Evolutionary conservation across 108 stramenopile species (phyloP), one percentile per base, ranked within the genome.

Genomic region (Pinguiococcus pyrenoidosus): DNA sequence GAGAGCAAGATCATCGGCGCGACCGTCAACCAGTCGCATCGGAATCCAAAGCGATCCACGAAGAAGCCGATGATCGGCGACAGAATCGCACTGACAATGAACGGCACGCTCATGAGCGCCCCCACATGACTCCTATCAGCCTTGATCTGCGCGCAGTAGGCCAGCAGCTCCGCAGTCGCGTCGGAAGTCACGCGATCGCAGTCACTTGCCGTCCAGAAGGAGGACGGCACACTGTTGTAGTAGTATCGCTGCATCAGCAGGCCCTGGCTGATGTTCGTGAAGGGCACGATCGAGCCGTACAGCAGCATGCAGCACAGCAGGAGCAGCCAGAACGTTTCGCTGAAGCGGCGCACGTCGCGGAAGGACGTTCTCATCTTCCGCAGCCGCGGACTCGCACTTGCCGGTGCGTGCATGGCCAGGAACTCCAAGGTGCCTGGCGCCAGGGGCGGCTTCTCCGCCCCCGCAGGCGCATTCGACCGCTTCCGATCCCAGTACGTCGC

Each of bases 211-310:
- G 29, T 30, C 22, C 30, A 21, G 34, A 49, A 49, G 18, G 28
- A 49, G 34, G 34, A 35, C 1, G 13, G 8, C 8, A 49, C 9
- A 7, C 17, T 12, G 9, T 32, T 12, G 34, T 4, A 10, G 34
- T 4, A 10, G 20, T 4, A 12, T 22, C 13, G 23, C 4, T 24
- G 30, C 34, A 49, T 32, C 20, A n/a, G 48, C 28, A 36, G 18
- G 46, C 14, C 29, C 30, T 46, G 22, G 2, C 26, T 10, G 10
- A 46, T 32, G 46, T 46, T 26, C 13, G 17, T 48, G 46, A 47
- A 82, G 27, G 78, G 78, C 12, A 77, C 18, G 21, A 79, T 62
- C 35, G 71, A 69, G 17, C 78, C 78, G 51, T 82, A 82, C 2
- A 76, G 62, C 2, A 79, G 61, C 10, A 79, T 29, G 55, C 81